These are phyloP conservation scores for Reticulascus tulasneorum DNA, from an alignment of 2,329 filamentous ascomycete species.

Conservation along the genomic window DNA sequence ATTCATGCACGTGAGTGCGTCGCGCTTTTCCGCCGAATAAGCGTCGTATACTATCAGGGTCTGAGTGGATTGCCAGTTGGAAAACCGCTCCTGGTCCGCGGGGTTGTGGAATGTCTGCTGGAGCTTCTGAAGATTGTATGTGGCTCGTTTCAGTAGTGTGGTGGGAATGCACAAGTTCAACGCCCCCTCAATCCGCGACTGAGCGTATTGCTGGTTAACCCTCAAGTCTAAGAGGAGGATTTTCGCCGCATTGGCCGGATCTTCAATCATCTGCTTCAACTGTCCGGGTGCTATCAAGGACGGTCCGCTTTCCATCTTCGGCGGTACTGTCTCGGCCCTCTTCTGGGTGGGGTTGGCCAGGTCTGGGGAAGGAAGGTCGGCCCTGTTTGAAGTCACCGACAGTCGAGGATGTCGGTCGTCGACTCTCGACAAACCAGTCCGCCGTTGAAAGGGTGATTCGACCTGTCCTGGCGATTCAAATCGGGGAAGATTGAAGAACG, in stretches of 20 bases:
- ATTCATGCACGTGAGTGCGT: conserved; percentile 75
- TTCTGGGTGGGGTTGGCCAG: conserved; percentile 8
- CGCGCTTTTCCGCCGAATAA: conserved; percentile 70
- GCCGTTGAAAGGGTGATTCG: conserved; percentile 29
- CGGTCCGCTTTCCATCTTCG: conserved; percentile 41
- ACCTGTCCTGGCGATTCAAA: conserved; percentile 32
- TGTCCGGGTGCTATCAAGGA: conserved; percentile 50
- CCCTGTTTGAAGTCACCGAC: conserved; percentile 47
- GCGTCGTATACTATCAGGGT: conserved; percentile 87
- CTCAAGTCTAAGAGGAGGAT: conserved; percentile 79
- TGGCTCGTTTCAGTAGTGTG: conserved; percentile 83
- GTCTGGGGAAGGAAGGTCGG: conserved; percentile 34
- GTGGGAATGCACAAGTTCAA: conserved; percentile 94
- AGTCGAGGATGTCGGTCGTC: conserved; percentile 52
- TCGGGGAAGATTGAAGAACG: conserved; percentile 37
- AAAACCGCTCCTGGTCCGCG: conserved; percentile 67
- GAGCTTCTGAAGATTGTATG: conserved; percentile 84
- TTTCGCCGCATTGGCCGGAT: conserved; percentile 28
- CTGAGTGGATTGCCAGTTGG: conserved; percentile 68
- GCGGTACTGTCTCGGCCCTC: conserved; percentile 51
- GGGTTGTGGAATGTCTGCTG: conserved; percentile 79
- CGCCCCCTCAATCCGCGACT: conserved; percentile 72
- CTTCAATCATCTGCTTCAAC: conserved; percentile 53
- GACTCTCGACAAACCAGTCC: conserved; percentile 32
- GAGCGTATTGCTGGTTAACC: conserved; percentile 76